phyloP scores from a whole-genome alignment of 345 rosid species.

The Salix exigua region DNA sequence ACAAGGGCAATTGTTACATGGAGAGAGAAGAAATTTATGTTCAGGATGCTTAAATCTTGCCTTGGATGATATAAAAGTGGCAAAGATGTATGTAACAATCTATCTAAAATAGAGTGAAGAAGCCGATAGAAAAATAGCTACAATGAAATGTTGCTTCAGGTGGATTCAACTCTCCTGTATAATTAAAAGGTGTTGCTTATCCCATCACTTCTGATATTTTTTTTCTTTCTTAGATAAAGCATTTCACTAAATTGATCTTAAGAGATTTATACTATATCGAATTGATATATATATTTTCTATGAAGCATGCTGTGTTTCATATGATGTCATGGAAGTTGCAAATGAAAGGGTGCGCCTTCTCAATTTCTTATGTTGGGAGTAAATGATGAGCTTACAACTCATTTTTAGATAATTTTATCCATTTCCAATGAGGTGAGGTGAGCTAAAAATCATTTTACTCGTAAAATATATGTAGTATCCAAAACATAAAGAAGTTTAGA shows the following conservation, averaged over 20 bases:
- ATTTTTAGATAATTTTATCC: conserved; percentile 20
- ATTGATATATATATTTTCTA: too few relatives aligned
- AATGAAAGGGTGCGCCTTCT: conserved; percentile 25
- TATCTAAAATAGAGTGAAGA: conserved; percentile 52
- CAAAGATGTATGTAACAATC: conserved; percentile 68
- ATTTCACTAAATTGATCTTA: conserved; percentile 59
- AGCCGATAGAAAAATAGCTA: conserved; percentile 51
- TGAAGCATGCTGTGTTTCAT: conserved; percentile 5
- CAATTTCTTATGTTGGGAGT: conserved; percentile 43
- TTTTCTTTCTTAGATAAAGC: conserved; percentile 78
- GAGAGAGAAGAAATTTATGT: conserved; percentile 63
- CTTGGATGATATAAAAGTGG: conserved; percentile 62
- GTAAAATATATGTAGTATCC: too few relatives aligned
- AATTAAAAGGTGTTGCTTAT: conserved; percentile 25
- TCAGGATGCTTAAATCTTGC: conserved; percentile 63
- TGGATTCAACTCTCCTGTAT: conserved; percentile 38
- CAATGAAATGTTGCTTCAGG: conserved; percentile 20
- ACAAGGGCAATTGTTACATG: conserved; percentile 73
- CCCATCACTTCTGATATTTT: conserved; percentile 45
- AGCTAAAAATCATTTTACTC: too few relatives aligned
- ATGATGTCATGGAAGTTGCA: conserved; percentile 19
- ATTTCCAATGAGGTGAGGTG: conserved; percentile 18
- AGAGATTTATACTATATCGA: conserved; percentile 36
- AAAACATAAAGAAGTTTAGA: too few relatives aligned
- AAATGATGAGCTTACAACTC: conserved; percentile 48